Percentiles rank a stretch among this genome's conserved stretches.
These are phyloP conservation scores for Hypoxylon sp. DNA, from an alignment of 2,329 filamentous ascomycete genomes.

Conservation along the genomic window DNA sequence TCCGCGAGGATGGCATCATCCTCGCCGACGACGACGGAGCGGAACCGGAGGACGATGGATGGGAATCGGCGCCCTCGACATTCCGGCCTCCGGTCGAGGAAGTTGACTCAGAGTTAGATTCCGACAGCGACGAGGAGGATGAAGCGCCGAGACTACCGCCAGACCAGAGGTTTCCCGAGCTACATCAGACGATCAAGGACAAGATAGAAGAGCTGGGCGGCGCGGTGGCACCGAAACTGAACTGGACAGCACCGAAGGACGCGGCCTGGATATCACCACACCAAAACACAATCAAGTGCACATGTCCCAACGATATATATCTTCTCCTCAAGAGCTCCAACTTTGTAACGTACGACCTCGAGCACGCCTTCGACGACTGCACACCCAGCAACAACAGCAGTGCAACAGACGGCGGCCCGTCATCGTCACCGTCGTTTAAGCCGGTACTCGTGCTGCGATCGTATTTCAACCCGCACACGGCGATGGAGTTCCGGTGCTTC, in stretches of 20 bases:
- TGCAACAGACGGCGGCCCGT: conserved; percentile 42
- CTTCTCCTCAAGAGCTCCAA: conserved; percentile 92
- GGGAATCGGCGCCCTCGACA: conserved; percentile 55
- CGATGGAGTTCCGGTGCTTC: conserved; percentile 94
- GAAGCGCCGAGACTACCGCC: conserved; percentile 58
- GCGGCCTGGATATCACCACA: conserved; percentile 88
- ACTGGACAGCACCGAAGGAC: conserved; percentile 97
- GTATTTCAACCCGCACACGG: conserved; percentile 86
- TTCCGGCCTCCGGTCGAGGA: conserved; percentile 49
- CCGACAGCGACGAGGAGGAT: conserved; percentile 62
- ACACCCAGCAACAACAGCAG: conserved; percentile 48
- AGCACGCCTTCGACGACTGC: conserved; percentile 89
- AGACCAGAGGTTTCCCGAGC: conserved; percentile 69
- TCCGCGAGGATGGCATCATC: conserved; percentile 91
- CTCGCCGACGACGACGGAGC: conserved; percentile 73
- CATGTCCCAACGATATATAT: conserved; percentile 88
- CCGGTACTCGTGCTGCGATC: conserved; percentile 88
- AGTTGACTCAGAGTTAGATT: conserved; percentile 51
- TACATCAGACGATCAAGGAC: conserved; percentile 78
- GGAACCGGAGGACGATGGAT: conserved; percentile 66
- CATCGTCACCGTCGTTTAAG: conserved; percentile 59
- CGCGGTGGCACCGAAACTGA: conserved; percentile 88
- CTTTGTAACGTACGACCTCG: conserved; percentile 92
- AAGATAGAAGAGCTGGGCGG: conserved; percentile 85
- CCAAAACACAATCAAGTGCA: conserved; percentile 91